phyloP scores from a whole-genome alignment of 768 basidiomycete species.

The Suillus luteus region DNA sequence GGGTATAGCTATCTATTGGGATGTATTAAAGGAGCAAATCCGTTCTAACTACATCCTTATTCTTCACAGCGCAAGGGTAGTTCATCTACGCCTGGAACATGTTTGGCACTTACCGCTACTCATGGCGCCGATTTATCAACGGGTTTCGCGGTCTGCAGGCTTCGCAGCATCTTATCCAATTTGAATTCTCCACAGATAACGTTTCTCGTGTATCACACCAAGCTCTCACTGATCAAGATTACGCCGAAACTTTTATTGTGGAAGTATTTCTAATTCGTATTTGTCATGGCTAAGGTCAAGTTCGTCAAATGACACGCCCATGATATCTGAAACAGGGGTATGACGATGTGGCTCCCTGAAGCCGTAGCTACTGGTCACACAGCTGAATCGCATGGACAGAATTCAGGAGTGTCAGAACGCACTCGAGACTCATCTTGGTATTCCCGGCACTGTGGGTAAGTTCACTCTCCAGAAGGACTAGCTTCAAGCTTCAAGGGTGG shows the following conservation, averaged over 20 bases:
- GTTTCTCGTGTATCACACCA: neutral
- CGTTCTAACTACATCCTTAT: neutral
- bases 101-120: neutral
- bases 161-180: neutral
- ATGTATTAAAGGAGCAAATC: neutral
- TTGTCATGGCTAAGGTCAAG: neutral
- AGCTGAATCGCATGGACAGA: neutral
- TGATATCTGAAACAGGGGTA: slow-evolving; percentile 1
- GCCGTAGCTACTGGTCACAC: neutral
- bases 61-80: neutral
- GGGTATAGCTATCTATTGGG: neutral
- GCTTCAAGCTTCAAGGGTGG: neutral
- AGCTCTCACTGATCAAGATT: neutral
- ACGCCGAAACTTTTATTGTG: neutral
- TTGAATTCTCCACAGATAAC: neutral
- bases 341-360: neutral
- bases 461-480: neutral
- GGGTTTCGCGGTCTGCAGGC: neutral
- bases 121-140: neutral
- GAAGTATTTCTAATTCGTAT: neutral
- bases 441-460: slow-evolving; percentile 7
- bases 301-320: neutral
- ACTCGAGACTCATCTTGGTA: slow-evolving; percentile 4
- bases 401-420: neutral
- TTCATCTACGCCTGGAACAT: neutral